Percentiles rank a stretch among this genome's conserved stretches.
Evolutionary conservation across 208 protist species (phyloP).

Genomic region (Leishmania tarentolae): DNA sequence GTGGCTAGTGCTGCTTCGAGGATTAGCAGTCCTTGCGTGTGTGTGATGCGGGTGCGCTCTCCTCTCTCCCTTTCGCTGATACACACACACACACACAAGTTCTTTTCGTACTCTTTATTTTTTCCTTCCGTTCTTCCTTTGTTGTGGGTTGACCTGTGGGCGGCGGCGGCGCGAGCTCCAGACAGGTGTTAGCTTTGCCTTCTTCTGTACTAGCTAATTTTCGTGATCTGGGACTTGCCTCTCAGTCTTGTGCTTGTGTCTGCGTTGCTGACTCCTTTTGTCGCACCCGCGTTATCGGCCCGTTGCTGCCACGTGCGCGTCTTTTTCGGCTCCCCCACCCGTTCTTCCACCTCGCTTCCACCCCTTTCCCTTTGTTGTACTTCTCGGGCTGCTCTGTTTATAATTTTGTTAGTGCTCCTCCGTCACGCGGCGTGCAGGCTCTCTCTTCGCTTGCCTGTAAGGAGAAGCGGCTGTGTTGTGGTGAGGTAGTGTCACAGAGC

Average conservation of each 20-base stretch:
- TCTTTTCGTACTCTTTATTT: too few species aligned
- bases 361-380: constrained; percentile 16
- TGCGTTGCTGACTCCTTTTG: neutral
- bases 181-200: neutral
- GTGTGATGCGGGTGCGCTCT: neutral
- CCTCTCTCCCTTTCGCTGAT: neutral
- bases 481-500: neutral
- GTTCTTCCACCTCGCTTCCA: neutral
- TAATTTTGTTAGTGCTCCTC: neutral
- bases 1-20: neutral
- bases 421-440: neutral
- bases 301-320: neutral
- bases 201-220: neutral
- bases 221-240: neutral
- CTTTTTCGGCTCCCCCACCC: neutral
- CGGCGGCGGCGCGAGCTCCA: neutral
- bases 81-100: neutral
- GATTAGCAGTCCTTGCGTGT: neutral
- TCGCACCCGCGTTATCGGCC: neutral
- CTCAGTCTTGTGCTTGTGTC: neutral
- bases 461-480: neutral
- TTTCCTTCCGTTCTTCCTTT: neutral
- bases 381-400: neutral
- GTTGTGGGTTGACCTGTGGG: neutral
- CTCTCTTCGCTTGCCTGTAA: neutral